Percentiles rank a stretch among this genome's conserved stretches.
These are phyloP conservation scores for Takashimella tepidaria DNA, from an alignment of 1,284 basidiomycete genomes.

Conservation along the genomic window DNA sequence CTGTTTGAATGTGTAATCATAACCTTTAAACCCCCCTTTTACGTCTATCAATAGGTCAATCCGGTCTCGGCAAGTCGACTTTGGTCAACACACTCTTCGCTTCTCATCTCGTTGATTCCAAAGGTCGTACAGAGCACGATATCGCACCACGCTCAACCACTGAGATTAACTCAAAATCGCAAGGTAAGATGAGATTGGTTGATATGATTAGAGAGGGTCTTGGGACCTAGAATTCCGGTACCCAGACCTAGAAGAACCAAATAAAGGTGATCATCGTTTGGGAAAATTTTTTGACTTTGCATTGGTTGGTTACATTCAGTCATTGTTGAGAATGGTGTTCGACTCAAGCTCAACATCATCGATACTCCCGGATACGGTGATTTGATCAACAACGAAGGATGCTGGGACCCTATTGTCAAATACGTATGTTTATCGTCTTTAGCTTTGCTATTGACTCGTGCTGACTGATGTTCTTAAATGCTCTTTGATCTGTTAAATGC, in stretches of 20 bases:
- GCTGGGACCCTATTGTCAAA: slow-evolving; percentile 99
- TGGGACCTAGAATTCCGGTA: too few species aligned
- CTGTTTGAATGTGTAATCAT: too few species aligned
- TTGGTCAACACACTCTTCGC: slow-evolving; percentile 99
- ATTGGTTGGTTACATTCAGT: slow-evolving; percentile 56
- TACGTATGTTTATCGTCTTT: slow-evolving; percentile 63
- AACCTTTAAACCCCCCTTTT: too few species aligned
- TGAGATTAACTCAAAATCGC: slow-evolving; percentile 92
- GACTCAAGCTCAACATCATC: slow-evolving; percentile 92
- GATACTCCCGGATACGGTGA: slow-evolving; percentile 99
- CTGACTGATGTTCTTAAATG: too few species aligned
- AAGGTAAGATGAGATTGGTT: slow-evolving; percentile 68
- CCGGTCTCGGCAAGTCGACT: slow-evolving; percentile 96
- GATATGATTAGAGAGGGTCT: too few species aligned
- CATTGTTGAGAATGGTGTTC: slow-evolving; percentile 93
- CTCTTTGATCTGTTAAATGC: slow-evolving; percentile 9
- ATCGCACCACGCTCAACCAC: slow-evolving; percentile 89
- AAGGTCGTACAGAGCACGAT: slow-evolving; percentile 83
- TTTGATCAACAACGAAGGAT: slow-evolving; percentile 98
- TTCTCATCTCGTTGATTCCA: slow-evolving; percentile 94
- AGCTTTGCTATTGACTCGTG: neutral
- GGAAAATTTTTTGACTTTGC: neutral
- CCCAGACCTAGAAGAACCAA: too few species aligned
- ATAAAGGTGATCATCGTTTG: too few species aligned
- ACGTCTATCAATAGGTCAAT: slow-evolving; percentile 72